Base-by-base conservation (phyloP, 1,284 basidiomycete genomes). In the Limonomyces culmigenus region DNA sequence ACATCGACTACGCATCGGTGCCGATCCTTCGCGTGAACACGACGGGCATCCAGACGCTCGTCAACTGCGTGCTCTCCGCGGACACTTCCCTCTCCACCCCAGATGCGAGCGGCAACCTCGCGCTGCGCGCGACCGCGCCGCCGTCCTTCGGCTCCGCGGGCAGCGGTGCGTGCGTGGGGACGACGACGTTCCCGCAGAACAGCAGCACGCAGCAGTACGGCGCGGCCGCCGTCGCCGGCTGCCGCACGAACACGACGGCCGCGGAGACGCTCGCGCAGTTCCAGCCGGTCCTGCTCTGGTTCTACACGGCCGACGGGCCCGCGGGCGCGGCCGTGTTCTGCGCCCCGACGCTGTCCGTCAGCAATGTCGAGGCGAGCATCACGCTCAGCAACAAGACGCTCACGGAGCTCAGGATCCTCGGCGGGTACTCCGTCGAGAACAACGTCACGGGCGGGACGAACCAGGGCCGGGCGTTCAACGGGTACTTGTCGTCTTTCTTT, bases 211-310 rank as follows among this genome's bases (percentile, higher is more conserved):
- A n/a, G n/a, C n/a, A n/a, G n/a, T n/a, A n/a, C n/a, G n/a, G n/a
- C n/a, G n/a, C n/a, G n/a, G n/a, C n/a, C n/a, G n/a, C n/a, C n/a
- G n/a, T n/a, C n/a, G n/a, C n/a, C n/a, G n/a, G n/a, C n/a, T n/a
- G n/a, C n/a, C n/a, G n/a, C n/a, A n/a, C n/a, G n/a, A n/a, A n/a
- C n/a, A n/a, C n/a, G n/a, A n/a, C n/a, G n/a, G n/a, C n/a, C n/a
- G n/a, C n/a, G n/a, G n/a, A n/a, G n/a, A n/a, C n/a, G n/a, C n/a
- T n/a, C n/a, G n/a, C n/a, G n/a, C n/a, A n/a, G n/a, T n/a, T n/a
- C n/a, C n/a, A n/a, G n/a, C 70, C 73, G 2, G 67, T 76, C 25
- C 63, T 75, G 56, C 78, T 77, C 43, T 77, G 74, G 74, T 75
- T 51, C 37, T 63, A 51, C 58, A n/a, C n/a, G n/a, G 57, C 36